Percentiles rank a stretch among this genome's conserved stretches.
phyloP scores from a whole-genome alignment of 306 rosid genomes.

The Elaeagnus macrophylla region DNA sequence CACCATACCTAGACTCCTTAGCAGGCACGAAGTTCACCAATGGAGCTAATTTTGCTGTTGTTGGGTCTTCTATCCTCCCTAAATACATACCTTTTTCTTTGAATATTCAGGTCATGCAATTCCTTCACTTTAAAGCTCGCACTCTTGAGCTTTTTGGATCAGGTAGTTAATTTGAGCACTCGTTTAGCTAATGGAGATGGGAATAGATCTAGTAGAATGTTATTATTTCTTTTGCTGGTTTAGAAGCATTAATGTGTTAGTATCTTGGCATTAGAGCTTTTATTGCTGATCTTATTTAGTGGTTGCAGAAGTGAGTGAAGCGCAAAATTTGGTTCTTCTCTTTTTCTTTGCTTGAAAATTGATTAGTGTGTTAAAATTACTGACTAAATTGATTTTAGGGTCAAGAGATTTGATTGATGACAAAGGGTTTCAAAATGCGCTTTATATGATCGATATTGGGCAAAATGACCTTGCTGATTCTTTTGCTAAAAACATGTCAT shows the following conservation, averaged over 20 bases:
- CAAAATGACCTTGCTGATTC: slow-evolving; percentile 85
- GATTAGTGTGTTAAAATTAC: background rate
- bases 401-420: slow-evolving; percentile 33
- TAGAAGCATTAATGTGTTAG: too few species aligned
- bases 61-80: slow-evolving; percentile 82
- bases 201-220: too few species aligned
- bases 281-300: too few species aligned
- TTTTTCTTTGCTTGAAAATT: background rate
- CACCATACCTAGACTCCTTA: slow-evolving; percentile 69
- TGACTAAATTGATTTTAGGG: slow-evolving; percentile 28
- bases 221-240: too few species aligned
- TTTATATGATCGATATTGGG: slow-evolving; percentile 86
- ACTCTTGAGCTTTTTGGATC: slow-evolving; percentile 44
- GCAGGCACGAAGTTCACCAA: slow-evolving; percentile 55
- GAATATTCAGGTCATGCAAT: slow-evolving; percentile 82
- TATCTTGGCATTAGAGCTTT: too few species aligned
- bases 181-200: too few species aligned
- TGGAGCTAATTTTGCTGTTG: slow-evolving; percentile 91
- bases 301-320: background rate
- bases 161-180: slow-evolving; percentile 36
- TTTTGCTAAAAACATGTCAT: slow-evolving; percentile 51
- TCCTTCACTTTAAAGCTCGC: slow-evolving; percentile 63
- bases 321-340: too few species aligned
- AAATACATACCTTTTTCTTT: slow-evolving; percentile 71
- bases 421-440: slow-evolving; percentile 56